Conservation (phyloP, 2,329 filamentous ascomycete genomes). For the Penicillium sp. region DNA sequence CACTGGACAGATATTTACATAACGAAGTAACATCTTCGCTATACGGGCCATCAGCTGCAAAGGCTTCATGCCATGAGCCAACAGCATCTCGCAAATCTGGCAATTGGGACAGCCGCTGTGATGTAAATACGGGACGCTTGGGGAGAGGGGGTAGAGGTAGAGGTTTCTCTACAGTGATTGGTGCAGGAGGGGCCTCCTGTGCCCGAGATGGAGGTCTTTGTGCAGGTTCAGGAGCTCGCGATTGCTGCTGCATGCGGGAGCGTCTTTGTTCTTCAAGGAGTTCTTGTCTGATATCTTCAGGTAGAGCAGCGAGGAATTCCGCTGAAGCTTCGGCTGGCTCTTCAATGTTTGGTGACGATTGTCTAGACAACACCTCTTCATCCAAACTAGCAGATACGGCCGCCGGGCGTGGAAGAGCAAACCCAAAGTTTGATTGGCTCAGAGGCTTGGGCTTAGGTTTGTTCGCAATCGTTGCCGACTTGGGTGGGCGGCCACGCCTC, state of each 20-base stretch:
- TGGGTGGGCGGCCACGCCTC: conserved; percentile 46
- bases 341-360: conserved; percentile 25
- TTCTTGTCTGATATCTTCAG: conserved; percentile 69
- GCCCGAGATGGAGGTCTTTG: conserved; percentile 13
- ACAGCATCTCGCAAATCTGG: conserved; percentile 66
- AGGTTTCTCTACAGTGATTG: conserved; percentile 17
- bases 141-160: conserved; percentile 42
- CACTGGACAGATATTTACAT: conserved; percentile 60
- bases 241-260: conserved; percentile 50
- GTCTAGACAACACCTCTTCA: conserved; percentile 13
- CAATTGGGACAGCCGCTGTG: conserved; percentile 45
- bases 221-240: conserved; percentile 41
- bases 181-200: conserved; percentile 14
- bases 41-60: conserved; percentile 66
- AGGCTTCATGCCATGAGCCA: conserved; percentile 65
- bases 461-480: conserved; percentile 44
- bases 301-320: conserved; percentile 71
- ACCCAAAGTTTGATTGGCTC: conserved; percentile 69
- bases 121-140: conserved; percentile 54
- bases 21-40: conserved; percentile 67
- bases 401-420: conserved; percentile 41
- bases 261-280: conserved; percentile 65
- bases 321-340: conserved; percentile 46
- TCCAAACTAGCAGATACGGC: conserved; percentile 9
- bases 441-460: conserved; percentile 45